phyloP scores from a whole-genome alignment of 1,139 yeast genomes.

The Protomyces inouyei region DNA sequence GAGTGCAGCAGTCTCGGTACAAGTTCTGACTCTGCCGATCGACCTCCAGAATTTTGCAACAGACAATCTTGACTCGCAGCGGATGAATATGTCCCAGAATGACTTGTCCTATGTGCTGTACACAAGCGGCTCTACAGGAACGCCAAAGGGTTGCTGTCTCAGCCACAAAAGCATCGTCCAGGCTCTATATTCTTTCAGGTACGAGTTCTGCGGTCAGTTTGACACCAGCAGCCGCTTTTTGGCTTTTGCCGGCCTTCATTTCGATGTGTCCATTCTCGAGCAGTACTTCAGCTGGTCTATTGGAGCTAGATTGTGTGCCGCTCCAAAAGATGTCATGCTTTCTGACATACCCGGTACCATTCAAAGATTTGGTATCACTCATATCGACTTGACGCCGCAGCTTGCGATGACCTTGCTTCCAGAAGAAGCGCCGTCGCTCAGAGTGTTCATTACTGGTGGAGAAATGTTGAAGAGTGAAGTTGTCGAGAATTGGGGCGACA shows the following conservation, averaged over 20 bases:
- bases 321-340: constrained; percentile 33
- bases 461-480: constrained; percentile 34
- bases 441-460: constrained; percentile 36
- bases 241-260: constrained; percentile 35
- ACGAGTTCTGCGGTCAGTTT: constrained; percentile 32
- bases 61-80: not conserved
- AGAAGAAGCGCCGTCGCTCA: constrained; percentile 32
- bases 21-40: not conserved
- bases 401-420: constrained; percentile 34
- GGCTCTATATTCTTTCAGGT: constrained; percentile 34
- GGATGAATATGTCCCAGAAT: constrained; percentile 1
- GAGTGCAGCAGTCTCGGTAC: not conserved
- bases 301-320: constrained; percentile 33
- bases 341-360: constrained; percentile 30
- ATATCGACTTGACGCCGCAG: constrained; percentile 35
- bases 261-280: constrained; percentile 36
- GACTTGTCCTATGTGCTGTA: constrained; percentile 33
- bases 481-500: constrained; percentile 34
- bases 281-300: constrained; percentile 36
- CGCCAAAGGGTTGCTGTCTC: constrained; percentile 67
- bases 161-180: constrained; percentile 51
- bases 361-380: constrained; percentile 31
- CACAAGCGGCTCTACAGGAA: constrained; percentile 74
- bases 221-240: constrained; percentile 30
- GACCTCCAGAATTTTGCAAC: not conserved